Percentiles rank a stretch among this genome's conserved stretches.
These are phyloP conservation scores for Talaromyces adpressus DNA, from an alignment of 495 filamentous ascomycete genomes.

Conservation along the genomic window DNA sequence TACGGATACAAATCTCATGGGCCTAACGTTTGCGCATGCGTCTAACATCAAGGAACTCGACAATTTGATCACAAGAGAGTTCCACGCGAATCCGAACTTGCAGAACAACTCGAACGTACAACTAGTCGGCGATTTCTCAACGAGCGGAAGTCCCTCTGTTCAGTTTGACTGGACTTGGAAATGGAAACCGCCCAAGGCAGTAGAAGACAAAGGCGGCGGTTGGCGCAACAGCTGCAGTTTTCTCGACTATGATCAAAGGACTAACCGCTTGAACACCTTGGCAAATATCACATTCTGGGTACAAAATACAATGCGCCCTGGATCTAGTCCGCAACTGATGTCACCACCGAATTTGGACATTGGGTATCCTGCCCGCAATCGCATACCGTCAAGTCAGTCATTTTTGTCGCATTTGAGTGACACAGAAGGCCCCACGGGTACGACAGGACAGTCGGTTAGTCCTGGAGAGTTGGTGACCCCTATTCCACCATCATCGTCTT, in stretches of 20 bases:
- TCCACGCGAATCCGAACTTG: slow-evolving; percentile 93
- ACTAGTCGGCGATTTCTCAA: slow-evolving; percentile 80
- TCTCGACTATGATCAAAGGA: slow-evolving; percentile 90
- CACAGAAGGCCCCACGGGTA: slow-evolving; percentile 37
- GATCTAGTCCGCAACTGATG: slow-evolving; percentile 31
- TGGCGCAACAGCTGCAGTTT: slow-evolving; percentile 97
- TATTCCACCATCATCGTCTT: slow-evolving; percentile 36
- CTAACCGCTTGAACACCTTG: slow-evolving; percentile 80
- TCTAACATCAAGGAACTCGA: slow-evolving; percentile 81
- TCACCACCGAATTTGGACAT: slow-evolving; percentile 66
- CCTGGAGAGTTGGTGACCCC: slow-evolving; percentile 61
- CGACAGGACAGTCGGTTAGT: slow-evolving; percentile 22
- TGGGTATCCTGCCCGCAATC: slow-evolving; percentile 64
- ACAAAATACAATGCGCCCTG: slow-evolving; percentile 49
- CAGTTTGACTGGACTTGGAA: slow-evolving; percentile 94
- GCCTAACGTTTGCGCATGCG: slow-evolving; percentile 86
- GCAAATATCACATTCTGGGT: slow-evolving; percentile 95
- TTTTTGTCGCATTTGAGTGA: slow-evolving; percentile 70
- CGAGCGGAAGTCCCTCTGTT: slow-evolving; percentile 70
- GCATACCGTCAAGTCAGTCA: slow-evolving; percentile 76
- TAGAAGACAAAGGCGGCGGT: slow-evolving; percentile 80
- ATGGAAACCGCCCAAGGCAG: slow-evolving; percentile 83
- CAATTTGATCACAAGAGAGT: slow-evolving; percentile 88
- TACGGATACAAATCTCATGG: slow-evolving; percentile 72
- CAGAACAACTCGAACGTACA: slow-evolving; percentile 97